These are phyloP conservation scores for Trypanosoma vivax DNA, from an alignment of 208 protist genomes.

Conservation along the genomic window DNA sequence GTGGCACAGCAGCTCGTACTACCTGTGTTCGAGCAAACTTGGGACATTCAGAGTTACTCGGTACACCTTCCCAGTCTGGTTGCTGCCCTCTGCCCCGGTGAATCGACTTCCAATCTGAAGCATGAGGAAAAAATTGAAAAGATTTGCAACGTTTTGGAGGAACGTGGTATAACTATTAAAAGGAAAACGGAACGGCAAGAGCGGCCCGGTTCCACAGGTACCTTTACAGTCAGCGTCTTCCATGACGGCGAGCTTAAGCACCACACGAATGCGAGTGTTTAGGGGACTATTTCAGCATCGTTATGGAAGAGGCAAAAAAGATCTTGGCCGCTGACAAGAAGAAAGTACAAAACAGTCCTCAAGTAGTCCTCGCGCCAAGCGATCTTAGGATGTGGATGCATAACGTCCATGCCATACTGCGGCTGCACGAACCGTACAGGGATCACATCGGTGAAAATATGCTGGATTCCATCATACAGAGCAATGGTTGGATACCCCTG, in stretches of 20 bases:
- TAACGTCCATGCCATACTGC: constrained; percentile 27
- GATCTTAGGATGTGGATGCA: constrained; percentile 25
- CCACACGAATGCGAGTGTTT: neutral
- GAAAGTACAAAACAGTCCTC: constrained; percentile 5
- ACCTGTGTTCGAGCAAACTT: constrained; percentile 13
- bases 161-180: neutral
- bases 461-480: constrained; percentile 12
- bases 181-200: constrained; percentile 1
- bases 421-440: constrained; percentile 24
- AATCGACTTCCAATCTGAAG: neutral
- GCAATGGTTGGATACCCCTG: constrained; percentile 48
- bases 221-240: constrained; percentile 7
- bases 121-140: constrained; percentile 7
- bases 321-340: constrained; percentile 1
- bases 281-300: constrained; percentile 10
- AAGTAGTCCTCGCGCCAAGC: neutral
- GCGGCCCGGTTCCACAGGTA: neutral
- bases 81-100: neutral
- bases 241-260: neutral
- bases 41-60: neutral
- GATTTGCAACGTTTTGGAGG: neutral
- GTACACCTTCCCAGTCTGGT: constrained; percentile 2
- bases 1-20: constrained; percentile 17
- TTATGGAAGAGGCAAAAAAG: constrained; percentile 10
- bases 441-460: constrained; percentile 14